A percentile compares a stretch with the other conserved stretches of the same genome.
phyloP scores from a whole-genome alignment of 179 eudicot genomes.

The Sideroxylon spinosum region DNA sequence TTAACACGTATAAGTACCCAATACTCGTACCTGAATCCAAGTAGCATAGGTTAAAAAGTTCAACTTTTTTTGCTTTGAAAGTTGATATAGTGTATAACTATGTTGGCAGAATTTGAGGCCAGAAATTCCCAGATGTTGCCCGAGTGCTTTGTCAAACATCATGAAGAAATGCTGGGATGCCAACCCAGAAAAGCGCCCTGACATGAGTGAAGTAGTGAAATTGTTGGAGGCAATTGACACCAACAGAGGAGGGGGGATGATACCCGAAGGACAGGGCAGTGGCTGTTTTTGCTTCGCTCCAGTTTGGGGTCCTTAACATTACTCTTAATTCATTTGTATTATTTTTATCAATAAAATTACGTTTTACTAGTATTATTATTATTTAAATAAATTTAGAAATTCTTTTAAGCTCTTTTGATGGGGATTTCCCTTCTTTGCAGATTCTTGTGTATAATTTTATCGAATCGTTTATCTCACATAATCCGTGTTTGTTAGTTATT shows the following conservation, averaged over 20 bases:
- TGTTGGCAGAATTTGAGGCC: slow-evolving; percentile 56
- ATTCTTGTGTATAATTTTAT: too few relatives aligned
- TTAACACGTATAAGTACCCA: too few relatives aligned
- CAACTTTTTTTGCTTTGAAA: not conserved
- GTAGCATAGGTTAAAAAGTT: too few relatives aligned
- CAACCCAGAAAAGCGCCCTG: slow-evolving; percentile 59
- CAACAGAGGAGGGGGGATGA: slow-evolving; percentile 78
- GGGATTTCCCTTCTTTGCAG: too few relatives aligned
- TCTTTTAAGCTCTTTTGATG: too few relatives aligned
- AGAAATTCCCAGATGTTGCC: slow-evolving; percentile 69
- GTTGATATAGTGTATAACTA: not conserved
- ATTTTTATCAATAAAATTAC: not conserved
- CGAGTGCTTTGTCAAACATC: slow-evolving; percentile 48
- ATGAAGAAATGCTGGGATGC: slow-evolving; percentile 79
- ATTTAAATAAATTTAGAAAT: too few relatives aligned
- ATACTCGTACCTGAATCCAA: too few relatives aligned
- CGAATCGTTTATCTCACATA: too few relatives aligned
- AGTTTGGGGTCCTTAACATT: slow-evolving; percentile 53
- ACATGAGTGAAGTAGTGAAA: slow-evolving; percentile 65
- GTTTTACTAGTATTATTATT: not conserved
- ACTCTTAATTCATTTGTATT: not conserved
- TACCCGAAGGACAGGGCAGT: slow-evolving; percentile 56
- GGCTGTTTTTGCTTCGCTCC: slow-evolving; percentile 65
- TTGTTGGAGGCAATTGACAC: slow-evolving; percentile 69
- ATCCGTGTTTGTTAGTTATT: too few relatives aligned